Evolutionary conservation across 148 eudicot genomes (phyloP).

Genomic region (Spergularia marina): DNA sequence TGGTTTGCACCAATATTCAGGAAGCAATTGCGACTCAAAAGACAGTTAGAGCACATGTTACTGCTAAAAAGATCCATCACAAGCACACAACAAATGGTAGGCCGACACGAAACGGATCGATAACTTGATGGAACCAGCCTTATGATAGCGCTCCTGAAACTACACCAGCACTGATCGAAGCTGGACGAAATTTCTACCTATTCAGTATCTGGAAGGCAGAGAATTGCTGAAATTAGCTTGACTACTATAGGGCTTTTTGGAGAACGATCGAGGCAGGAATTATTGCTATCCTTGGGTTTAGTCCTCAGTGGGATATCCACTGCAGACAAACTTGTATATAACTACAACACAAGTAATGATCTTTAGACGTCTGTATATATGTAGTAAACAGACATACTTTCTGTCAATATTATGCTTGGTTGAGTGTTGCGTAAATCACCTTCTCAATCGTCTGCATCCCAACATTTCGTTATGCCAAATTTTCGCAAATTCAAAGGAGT

Average conservation of each 20-base stretch:
- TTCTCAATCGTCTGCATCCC: background rate
- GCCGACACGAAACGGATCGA: conserved; percentile 39
- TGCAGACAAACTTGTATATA: conserved; percentile 19
- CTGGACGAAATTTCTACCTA: background rate
- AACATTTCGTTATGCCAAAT: background rate
- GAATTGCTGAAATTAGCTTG: background rate
- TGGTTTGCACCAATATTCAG: conserved; percentile 43
- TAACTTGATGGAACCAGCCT: conserved; percentile 17
- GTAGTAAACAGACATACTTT: background rate
- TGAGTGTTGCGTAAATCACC: background rate
- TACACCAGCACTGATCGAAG: background rate
- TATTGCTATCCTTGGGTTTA: background rate
- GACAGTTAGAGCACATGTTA: conserved; percentile 44
- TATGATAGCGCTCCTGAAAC: background rate
- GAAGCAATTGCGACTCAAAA: conserved; percentile 56
- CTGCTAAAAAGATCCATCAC: conserved; percentile 38
- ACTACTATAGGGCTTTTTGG: background rate
- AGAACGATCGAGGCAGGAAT: background rate
- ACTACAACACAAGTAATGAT: background rate
- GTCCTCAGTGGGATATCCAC: background rate
- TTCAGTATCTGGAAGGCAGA: conserved; percentile 10
- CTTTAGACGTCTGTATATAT: conserved; percentile 25
- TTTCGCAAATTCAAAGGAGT: background rate
- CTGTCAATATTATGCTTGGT: conserved; percentile 4
- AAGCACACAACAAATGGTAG: conserved; percentile 66